Evolutionary conservation across 768 basidiomycete genomes (phyloP).

Genomic region (Suillus brevipes): DNA sequence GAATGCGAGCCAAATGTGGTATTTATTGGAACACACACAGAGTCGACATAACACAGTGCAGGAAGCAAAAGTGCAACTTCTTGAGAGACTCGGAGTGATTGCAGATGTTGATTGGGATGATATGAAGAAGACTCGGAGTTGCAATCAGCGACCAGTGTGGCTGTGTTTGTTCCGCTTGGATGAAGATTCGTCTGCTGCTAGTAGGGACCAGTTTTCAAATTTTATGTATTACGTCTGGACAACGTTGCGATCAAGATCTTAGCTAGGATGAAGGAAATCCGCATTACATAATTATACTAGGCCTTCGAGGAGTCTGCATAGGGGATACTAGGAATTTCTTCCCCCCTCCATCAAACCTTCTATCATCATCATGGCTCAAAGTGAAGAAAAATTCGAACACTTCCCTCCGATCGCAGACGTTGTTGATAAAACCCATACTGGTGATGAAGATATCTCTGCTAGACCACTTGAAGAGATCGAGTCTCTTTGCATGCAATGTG

Average conservation of each 20-base stretch:
- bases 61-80: not conserved
- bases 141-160: too few relatives aligned
- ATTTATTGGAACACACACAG: too few relatives aligned
- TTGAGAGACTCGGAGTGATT: slow-evolving; percentile 1
- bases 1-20: not conserved
- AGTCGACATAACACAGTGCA: not conserved
- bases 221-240: too few relatives aligned
- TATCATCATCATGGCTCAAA: slow-evolving; percentile 22
- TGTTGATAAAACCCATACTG: slow-evolving; percentile 48
- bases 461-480: slow-evolving; percentile 80
- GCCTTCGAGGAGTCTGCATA: not conserved
- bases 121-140: too few relatives aligned
- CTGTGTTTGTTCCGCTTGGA: too few relatives aligned
- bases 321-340: not conserved
- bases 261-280: too few relatives aligned
- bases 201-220: too few relatives aligned
- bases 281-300: too few relatives aligned
- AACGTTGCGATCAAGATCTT: too few relatives aligned
- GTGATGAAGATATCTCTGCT: slow-evolving; percentile 35
- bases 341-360: not conserved
- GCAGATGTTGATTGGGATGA: too few relatives aligned
- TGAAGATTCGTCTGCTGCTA: too few relatives aligned
- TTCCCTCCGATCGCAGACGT: slow-evolving; percentile 62
- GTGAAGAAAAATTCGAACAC: slow-evolving; percentile 32
- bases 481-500: slow-evolving; percentile 92